A percentile compares a stretch with the other conserved stretches of the same genome.
These are phyloP conservation scores for Colletotrichum limetticola DNA, from an alignment of 2,329 filamentous ascomycete species.

Conservation along the genomic window DNA sequence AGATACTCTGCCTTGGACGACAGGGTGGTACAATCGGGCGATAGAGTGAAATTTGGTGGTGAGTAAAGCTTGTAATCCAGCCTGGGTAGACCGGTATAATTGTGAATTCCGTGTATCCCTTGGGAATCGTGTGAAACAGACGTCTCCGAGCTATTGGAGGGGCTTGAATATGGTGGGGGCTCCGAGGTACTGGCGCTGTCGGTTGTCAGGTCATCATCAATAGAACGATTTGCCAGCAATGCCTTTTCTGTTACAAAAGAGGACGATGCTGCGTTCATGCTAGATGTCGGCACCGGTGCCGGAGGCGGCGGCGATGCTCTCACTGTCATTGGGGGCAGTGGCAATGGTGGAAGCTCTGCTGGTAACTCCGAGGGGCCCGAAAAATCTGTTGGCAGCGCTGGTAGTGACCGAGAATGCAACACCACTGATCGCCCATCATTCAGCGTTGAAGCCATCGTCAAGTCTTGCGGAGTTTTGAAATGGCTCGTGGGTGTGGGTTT, in stretches of 20 bases:
- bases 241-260: constrained; percentile 13
- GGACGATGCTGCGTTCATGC: not conserved
- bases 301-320: not conserved
- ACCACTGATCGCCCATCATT: not conserved
- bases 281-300: not conserved
- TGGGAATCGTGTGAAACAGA: constrained; percentile 18
- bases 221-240: not conserved
- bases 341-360: not conserved
- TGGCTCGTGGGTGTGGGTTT: not conserved
- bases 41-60: constrained; percentile 63
- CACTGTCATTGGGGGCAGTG: constrained; percentile 6
- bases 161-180: constrained; percentile 49
- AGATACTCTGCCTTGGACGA: constrained; percentile 60
- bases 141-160: constrained; percentile 38
- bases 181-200: constrained; percentile 20
- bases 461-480: not conserved
- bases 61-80: constrained; percentile 64
- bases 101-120: constrained; percentile 42
- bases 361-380: not conserved
- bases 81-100: constrained; percentile 58
- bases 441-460: not conserved
- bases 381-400: not conserved
- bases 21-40: constrained; percentile 58
- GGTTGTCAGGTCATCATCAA: not conserved
- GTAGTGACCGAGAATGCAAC: not conserved